Evolutionary conservation across 2,329 filamentous ascomycete species (phyloP), one percentile per base, ranked within the genome.

Genomic region (Fusarium bulbicola): DNA sequence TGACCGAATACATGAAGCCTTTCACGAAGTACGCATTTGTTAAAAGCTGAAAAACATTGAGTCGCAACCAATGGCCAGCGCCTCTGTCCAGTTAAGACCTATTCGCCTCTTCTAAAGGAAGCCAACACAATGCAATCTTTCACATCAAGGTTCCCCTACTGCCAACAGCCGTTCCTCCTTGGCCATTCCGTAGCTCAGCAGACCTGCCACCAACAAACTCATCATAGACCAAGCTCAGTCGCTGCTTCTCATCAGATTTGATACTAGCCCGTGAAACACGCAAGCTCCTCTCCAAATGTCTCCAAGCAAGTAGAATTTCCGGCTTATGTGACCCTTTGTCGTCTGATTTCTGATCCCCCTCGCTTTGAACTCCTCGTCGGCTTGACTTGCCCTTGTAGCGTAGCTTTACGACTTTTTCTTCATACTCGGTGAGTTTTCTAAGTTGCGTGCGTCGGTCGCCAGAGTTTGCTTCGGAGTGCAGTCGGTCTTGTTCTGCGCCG

Each of bases 201-300:
- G 60, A 36, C n/a, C 60, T 58, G 2, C 60, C 60, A 40, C 26
- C 26, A 28, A 59, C 34, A 59, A 63, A 63, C 42, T 59, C 60
- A 21, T 59, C 28, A 43, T 63, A 63, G 3, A 59, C 43, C 8
- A 50, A 42, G 12, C 34, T 26, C 34, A 63, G 6, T 13, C 52
- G 28, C 13, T 30, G 36, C 20, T 61, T 61, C 32, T 61, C 59
- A 39, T 61, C 59, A 21, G 39, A 8, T 30, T 61, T 61, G 40
- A 61, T 61, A 9, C 47, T 54, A 13, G 39, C 47, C 3, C 34
- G n/a, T n/a, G 59, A 61, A 26, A 61, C 26, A n/a, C 18, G 24
- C 6, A 54, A 46, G 39, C 47, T 61, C 16, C 39, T 54, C 47
- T 61, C 47, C 5, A 61, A 32, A 26, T 61, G 59, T 15, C 39